Base-by-base conservation (phyloP, 2,329 filamentous ascomycete genomes). In the Dactylonectria macrodidyma region DNA sequence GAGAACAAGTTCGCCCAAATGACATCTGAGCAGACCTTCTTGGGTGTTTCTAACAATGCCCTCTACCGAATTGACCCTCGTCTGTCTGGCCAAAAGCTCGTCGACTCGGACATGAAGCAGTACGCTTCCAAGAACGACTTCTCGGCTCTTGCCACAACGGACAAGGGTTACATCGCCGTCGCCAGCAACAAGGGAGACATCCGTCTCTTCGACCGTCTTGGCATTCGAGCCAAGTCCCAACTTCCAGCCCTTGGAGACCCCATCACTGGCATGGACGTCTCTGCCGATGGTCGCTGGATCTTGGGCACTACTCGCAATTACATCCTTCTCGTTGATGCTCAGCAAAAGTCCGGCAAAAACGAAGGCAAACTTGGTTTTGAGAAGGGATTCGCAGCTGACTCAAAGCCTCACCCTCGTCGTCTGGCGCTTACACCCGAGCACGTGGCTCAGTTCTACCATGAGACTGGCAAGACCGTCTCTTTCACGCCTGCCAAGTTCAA, bases 1-100 rank as follows among this genome's bases (percentile, higher is more conserved):
- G 95, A 98, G 81, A 97, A 92, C 88, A 99, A 99, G 89, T 99
- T 98, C 77, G 91, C 96, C 1, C 96, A 99, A 84, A 97, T 97
- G 92, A 98, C 95, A 1, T 91, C 92, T 67, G 95, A 97, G 78
- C 95, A 97, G 77, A 97, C 96, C 0, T 98, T 99, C 86, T 85
- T 99, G 10, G 96, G 96, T 82, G 90, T 97, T 30, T 98, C 95
- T 9, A 89, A 91, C 78, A 99, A 99, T 75, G 95, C 96, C 0
- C 88, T 99, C 8, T 99, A 95, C 85, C 93, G 95, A 11, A 89
- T 99, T 65, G 96, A 99, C 79, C 96, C 96, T 73, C 95, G 96
- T 79, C 84, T 98, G 24, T 86, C 93, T 7, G 96, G 95, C 58
- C 92, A 93, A 83, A 99, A 99, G 84, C 90, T 99, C 52, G 96